Evolutionary conservation across 2,329 filamentous ascomycete genomes (phyloP), one percentile per base, ranked within the genome.

Genomic region (Aspergillus felis): DNA sequence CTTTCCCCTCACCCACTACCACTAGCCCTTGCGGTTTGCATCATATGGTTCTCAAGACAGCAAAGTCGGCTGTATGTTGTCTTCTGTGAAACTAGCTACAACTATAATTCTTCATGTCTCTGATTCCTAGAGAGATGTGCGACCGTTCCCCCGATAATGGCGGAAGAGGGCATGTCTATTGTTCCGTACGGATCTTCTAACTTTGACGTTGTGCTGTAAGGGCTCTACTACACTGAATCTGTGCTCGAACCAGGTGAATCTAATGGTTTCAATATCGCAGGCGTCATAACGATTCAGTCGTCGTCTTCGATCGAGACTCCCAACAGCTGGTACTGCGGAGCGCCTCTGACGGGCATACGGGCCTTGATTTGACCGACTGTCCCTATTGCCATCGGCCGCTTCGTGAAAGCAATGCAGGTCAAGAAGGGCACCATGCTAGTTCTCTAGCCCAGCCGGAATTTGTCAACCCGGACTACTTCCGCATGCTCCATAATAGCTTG

Each of bases 401-500:
- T 64, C 79, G 76, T 29, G 87, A 74, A 72, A 81, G 62, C 20
- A 81, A 83, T 47, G 66, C 70, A 25, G 69, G 69, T 22, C 67
- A 71, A 29, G 70, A 72, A 22, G 58, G 61, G n/a, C 69, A 68
- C 53, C 66, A 65, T 59, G 71, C 56, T 5, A 63, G 71, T 42
- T 46, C 60, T 54, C 72, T 64, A 64, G 70, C 65, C 61, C 72
- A 68, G 67, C 82, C 88, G 51, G 84, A 87, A 56, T 97, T 92
- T 71, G 89, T 97, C 65, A 88, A 92, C 68, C 92, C 92, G 2
- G 86, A 92, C 53, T 99, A 99, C 79, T 99, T 99, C 75, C 91
- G 91, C 68, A 92, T 97, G 89, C 86, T 99, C 44, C 89, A 85
- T 48, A 76, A 82, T 52, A 86, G 82, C 64, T 76, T 78, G 53